Evolutionary conservation across 1,284 basidiomycete genomes (phyloP).

Genomic region (Phenoliferia sp.): DNA sequence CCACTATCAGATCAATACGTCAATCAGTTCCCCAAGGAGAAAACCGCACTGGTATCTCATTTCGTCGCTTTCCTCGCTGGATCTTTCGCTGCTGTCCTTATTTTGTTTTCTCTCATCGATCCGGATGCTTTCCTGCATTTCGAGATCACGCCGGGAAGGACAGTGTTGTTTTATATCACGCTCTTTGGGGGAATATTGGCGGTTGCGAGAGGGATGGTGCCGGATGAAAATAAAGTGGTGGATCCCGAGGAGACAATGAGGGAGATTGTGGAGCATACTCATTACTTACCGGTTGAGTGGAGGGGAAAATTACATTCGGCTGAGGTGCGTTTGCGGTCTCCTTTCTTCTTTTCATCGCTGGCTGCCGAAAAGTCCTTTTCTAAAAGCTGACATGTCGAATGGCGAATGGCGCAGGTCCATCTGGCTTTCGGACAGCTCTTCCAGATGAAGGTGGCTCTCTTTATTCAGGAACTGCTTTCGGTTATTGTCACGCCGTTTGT

Average conservation of each 20-base stretch:
- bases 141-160: conserved; percentile 87
- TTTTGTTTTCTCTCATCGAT: conserved; percentile 84
- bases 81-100: conserved; percentile 89
- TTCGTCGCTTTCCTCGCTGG: conserved; percentile 95
- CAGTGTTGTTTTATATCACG: conserved; percentile 86
- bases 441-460: conserved; percentile 79
- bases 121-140: conserved; percentile 77
- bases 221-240: conserved; percentile 86
- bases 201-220: conserved; percentile 88
- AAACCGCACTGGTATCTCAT: conserved; percentile 78
- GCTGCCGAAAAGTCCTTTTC: conserved; percentile 9
- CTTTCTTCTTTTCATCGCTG: neutral
- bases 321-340: conserved; percentile 48
- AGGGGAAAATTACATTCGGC: conserved; percentile 82
- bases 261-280: conserved; percentile 86
- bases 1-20: conserved; percentile 89
- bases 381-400: neutral
- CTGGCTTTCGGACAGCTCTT: conserved; percentile 84
- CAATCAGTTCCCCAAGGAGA: conserved; percentile 94
- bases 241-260: conserved; percentile 88
- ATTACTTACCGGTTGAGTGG: conserved; percentile 93
- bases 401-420: conserved; percentile 58
- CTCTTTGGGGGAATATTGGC: conserved; percentile 84
- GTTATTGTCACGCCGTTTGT: conserved; percentile 92
- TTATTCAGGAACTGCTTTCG: conserved; percentile 79